A percentile compares a stretch with the other conserved stretches of the same genome.
phyloP scores from a whole-genome alignment of 768 basidiomycete genomes.

The Russula earlei region DNA sequence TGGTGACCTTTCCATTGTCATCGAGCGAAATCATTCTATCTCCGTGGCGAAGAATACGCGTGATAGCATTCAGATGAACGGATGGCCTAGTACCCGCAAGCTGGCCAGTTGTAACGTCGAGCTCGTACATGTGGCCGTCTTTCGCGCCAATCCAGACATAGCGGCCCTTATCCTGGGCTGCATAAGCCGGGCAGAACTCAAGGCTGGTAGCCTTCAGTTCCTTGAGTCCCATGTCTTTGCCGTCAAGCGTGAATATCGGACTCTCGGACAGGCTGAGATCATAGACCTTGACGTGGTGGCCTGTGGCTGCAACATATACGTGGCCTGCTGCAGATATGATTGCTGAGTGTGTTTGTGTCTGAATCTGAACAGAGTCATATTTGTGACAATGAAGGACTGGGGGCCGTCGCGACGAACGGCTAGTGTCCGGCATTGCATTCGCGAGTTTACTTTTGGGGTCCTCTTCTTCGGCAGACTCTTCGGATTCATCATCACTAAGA shows the following conservation, averaged over 20 bases:
- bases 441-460: slow-evolving; percentile 31
- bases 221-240: slow-evolving; percentile 52
- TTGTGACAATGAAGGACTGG: slow-evolving; percentile 28
- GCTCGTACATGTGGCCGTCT: slow-evolving; percentile 78
- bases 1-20: slow-evolving; percentile 72
- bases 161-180: slow-evolving; percentile 43
- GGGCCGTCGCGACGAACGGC: slow-evolving; percentile 50
- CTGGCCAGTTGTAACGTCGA: slow-evolving; percentile 57
- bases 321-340: slow-evolving; percentile 48
- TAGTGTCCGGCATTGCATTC: slow-evolving; percentile 59
- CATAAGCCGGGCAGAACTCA: slow-evolving; percentile 55
- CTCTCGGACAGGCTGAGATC: slow-evolving; percentile 41
- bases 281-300: slow-evolving; percentile 54
- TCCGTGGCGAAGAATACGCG: slow-evolving; percentile 64
- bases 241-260: slow-evolving; percentile 45
- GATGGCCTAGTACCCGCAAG: slow-evolving; percentile 49
- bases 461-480: slow-evolving; percentile 40
- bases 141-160: slow-evolving; percentile 84
- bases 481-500: slow-evolving; percentile 34
- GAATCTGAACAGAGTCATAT: slow-evolving; percentile 41
- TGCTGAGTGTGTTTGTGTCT: slow-evolving; percentile 45
- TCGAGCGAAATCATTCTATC: slow-evolving; percentile 72
- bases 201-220: slow-evolving; percentile 66
- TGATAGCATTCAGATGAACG: slow-evolving; percentile 58
- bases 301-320: slow-evolving; percentile 46